Evolutionary conservation across 2,329 filamentous ascomycete species (phyloP).

Genomic region (Verticillium albo-atrum): DNA sequence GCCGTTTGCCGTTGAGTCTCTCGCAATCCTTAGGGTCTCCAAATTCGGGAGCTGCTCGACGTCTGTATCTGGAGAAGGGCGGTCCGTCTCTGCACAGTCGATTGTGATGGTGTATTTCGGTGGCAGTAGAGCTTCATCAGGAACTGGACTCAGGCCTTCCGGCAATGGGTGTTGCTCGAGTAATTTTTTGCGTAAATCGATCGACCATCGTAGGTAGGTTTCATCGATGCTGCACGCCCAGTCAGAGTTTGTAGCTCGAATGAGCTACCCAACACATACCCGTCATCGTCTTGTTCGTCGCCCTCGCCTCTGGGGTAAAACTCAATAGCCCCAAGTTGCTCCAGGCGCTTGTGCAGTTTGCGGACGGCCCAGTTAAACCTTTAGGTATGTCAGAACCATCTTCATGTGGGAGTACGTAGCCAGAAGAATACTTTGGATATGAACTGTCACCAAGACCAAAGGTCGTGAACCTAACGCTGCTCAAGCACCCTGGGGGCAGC

Average conservation of each 20-base stretch:
- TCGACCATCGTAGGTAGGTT: slow-evolving; percentile 73
- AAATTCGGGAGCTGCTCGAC: background rate
- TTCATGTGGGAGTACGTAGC: background rate
- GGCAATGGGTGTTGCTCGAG: slow-evolving; percentile 66
- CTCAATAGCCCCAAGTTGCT: slow-evolving; percentile 76
- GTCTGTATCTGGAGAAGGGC: background rate
- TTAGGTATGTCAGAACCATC: background rate
- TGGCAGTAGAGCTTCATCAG: slow-evolving; percentile 68
- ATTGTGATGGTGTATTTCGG: slow-evolving; percentile 61
- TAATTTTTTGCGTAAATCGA: slow-evolving; percentile 62
- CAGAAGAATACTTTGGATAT: slow-evolving; percentile 70
- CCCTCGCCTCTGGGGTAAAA: slow-evolving; percentile 79
- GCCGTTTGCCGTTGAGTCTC: background rate
- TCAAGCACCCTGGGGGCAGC: slow-evolving; percentile 66
- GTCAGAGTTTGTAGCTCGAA: background rate
- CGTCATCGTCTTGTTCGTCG: slow-evolving; percentile 90
- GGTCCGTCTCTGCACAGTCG: background rate
- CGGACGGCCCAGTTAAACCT: slow-evolving; percentile 92
- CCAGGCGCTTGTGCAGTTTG: slow-evolving; percentile 78
- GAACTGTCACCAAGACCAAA: slow-evolving; percentile 95
- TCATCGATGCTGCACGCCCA: slow-evolving; percentile 63
- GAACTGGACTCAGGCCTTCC: slow-evolving; percentile 62
- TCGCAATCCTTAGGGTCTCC: background rate
- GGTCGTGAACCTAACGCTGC: slow-evolving; percentile 67
- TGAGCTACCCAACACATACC: slow-evolving; percentile 48